Conservation (phyloP, 164 flowering plant genomes). For the Umbellularia californica region DNA sequence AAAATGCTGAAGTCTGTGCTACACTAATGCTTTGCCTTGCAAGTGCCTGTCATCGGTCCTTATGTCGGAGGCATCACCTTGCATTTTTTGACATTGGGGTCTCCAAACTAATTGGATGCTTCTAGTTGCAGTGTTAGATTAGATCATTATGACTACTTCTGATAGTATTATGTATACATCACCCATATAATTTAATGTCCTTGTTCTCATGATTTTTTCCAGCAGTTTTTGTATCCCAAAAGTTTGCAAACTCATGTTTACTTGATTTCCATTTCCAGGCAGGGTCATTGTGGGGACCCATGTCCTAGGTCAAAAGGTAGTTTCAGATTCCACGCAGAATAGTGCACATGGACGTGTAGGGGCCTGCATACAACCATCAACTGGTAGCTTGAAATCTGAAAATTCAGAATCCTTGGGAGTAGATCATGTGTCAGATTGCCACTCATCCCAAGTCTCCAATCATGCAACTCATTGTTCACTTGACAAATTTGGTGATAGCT, state of each 20-base stretch:
- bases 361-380: neutral
- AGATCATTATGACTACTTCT: neutral
- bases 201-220: neutral
- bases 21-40: neutral
- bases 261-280: neutral
- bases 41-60: neutral
- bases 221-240: too few relatives aligned
- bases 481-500: slow-evolving; percentile 13
- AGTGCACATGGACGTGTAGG: neutral
- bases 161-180: neutral
- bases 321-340: neutral
- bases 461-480: neutral
- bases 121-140: too few relatives aligned
- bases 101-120: neutral
- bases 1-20: neutral
- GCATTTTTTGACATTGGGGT: neutral
- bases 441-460: neutral
- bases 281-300: neutral
- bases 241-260: neutral
- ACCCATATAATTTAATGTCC: neutral
- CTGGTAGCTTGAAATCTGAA: neutral
- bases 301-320: neutral
- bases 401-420: neutral
- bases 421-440: neutral
- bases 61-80: neutral